Base-by-base conservation (phyloP, 257 asterid genomes). In the Euphrasia confusa region DNA sequence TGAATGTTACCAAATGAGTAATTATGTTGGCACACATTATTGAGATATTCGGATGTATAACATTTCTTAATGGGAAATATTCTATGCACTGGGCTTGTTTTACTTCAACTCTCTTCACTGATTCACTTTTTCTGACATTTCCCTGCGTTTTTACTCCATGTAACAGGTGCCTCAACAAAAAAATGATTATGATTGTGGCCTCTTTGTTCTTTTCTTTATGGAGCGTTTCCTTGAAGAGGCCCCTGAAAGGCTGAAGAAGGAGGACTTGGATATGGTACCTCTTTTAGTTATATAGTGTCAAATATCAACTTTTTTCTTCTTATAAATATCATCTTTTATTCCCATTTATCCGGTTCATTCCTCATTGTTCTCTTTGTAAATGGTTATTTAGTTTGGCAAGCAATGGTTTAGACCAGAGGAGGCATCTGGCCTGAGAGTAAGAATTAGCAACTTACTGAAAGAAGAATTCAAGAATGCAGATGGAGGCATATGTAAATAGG, bases 111-210 rank as follows among this genome's bases (percentile, higher is more conserved):
- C 2, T 28, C 33, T 3, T 28, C 5, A 5, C 33, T 30, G 50
- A 26, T 54, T 27, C 63, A 26, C 33, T 30, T 30, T 30, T 30
- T 30, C 55, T 55, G 49, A 26, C 48, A 59, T 45, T 47, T 47
- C 53, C 62, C 4, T 30, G 33, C 3, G 33, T 54, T 45, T 67
- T 57, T 66, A 40, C 8, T 37, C 10, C 42, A 37, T 37, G 60
- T 65, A 71, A 66, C 85, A 92, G 99, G 99, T 93, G 24, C 99
- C 99, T 12, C 95, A 73, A 66, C 99, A 93, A 65, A 78, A 58
- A 62, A 93, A 93, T 64, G 94, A 80, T 1, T 85, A 82, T 55
- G 99, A 93, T 54, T 93, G 99, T 74, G 99, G 99, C 50, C 71
- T 88, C 40, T 93, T 93, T 58, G 96, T 89, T 78, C 95, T 93